Base-by-base conservation (phyloP, 2,329 filamentous ascomycete genomes). In the Pestalotiopsis fici region DNA sequence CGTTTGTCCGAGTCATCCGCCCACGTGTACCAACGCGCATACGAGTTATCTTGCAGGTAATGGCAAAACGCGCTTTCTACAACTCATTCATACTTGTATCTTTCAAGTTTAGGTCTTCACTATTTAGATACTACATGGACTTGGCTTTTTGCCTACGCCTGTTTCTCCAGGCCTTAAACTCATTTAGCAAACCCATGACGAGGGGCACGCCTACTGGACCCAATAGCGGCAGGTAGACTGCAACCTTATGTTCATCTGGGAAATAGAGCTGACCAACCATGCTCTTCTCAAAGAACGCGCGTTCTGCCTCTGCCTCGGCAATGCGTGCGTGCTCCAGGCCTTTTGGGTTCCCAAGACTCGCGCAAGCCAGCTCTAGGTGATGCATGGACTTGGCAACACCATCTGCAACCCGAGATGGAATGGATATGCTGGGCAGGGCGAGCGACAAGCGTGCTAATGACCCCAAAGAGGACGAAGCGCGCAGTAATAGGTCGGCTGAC, bases 231-330 rank as follows among this genome's bases (percentile, higher is more conserved):
- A 99, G 81, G 78, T 99, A 99, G 0, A 99, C 96, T 0, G 96
- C 96, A 27, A 99, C 89, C 80, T 98, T 99, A 79, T 99, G 96
- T 82, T 99, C 96, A 76, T 99, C 96, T 0, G 96, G 96, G 79
- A 99, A 99, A 79, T 98, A 99, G 2, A 98, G 91, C 81, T 98
- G 96, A 0, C 95, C 96, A 13, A 99, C 96, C 96, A 99, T 99
- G 76, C 93, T 97, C 81, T 97, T 97, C 80, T 99, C 96, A 73
- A 99, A 99, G 80, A 99, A 99, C 0, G 95, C 95, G 69, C 92
- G 90, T 78, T 99, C 96, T 0, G 94, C 95, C 76, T 97, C 94
- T 2, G 89, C 87, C 79, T 98, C 95, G 5, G 96, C 96, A 59
- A 94, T 89, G 11, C 93, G 88, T 0, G 95, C 95, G 77, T 95